These are phyloP conservation scores for Ophiosphaerella korrae DNA, from an alignment of 2,329 filamentous ascomycete genomes.

Conservation along the genomic window DNA sequence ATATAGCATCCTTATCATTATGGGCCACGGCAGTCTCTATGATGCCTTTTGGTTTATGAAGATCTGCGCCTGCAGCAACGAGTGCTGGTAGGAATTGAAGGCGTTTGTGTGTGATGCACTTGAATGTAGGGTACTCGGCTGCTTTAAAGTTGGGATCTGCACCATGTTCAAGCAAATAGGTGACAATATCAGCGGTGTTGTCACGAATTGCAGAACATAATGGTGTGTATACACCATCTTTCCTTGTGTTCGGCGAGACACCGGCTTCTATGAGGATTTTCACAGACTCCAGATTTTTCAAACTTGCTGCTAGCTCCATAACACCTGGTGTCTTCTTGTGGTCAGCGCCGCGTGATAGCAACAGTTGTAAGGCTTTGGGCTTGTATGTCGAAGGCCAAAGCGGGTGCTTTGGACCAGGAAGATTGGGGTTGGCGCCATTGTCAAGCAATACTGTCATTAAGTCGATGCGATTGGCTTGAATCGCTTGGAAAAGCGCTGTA, in stretches of 20 bases:
- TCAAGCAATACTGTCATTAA: conserved; percentile 61
- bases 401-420: conserved; percentile 71
- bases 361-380: conserved; percentile 61
- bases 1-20: conserved; percentile 65
- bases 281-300: conserved; percentile 68
- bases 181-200: conserved; percentile 65
- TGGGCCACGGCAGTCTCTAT: conserved; percentile 67
- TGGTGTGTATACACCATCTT: conserved; percentile 71
- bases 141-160: conserved; percentile 61
- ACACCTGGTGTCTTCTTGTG: conserved; percentile 64
- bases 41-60: conserved; percentile 67
- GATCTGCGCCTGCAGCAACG: conserved; percentile 62
- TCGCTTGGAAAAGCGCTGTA: conserved; percentile 67
- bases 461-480: conserved; percentile 61
- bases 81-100: conserved; percentile 65
- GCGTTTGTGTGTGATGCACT: conserved; percentile 70
- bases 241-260: conserved; percentile 65
- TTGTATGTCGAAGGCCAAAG: conserved; percentile 69
- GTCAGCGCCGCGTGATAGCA: conserved; percentile 66
- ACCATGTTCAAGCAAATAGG: conserved; percentile 60
- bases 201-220: conserved; percentile 72
- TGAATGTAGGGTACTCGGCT: conserved; percentile 69
- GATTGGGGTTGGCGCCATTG: conserved; percentile 68
- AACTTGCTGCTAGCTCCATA: conserved; percentile 66
- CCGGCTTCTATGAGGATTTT: conserved; percentile 62